phyloP scores from a whole-genome alignment of 2,329 filamentous ascomycete species.

The Monosporascus sp. region DNA sequence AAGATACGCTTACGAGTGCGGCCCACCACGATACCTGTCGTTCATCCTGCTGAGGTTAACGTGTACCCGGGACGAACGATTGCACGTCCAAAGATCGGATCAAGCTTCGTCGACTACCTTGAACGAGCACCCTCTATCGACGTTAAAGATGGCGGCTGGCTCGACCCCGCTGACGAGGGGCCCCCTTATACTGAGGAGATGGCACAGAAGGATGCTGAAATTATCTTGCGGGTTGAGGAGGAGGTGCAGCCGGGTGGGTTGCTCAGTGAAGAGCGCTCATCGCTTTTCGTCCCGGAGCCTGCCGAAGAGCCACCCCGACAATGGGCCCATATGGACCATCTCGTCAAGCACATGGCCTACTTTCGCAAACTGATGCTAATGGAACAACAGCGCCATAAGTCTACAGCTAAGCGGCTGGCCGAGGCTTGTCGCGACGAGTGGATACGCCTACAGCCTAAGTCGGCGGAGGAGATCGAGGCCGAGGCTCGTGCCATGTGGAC shows the following conservation, averaged over 20 bases:
- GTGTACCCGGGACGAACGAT: constrained; percentile 31
- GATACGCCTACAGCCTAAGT: constrained; percentile 67
- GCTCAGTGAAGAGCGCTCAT: constrained; percentile 65
- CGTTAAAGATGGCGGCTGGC: constrained; percentile 52
- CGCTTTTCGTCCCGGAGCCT: constrained; percentile 66
- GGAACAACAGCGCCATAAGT: constrained; percentile 73
- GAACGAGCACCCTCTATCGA: constrained; percentile 43
- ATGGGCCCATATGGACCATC: constrained; percentile 83
- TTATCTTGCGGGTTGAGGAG: constrained; percentile 64
- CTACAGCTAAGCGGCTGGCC: constrained; percentile 73
- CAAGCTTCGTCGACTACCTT: constrained; percentile 55
- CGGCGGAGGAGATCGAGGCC: constrained; percentile 72
- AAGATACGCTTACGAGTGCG: constrained; percentile 46
- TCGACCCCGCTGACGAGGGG: constrained; percentile 50
- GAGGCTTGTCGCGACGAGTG: constrained; percentile 73
- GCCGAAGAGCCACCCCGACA: constrained; percentile 69
- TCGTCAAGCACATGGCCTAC: constrained; percentile 71
- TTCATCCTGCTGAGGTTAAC: constrained; percentile 54
- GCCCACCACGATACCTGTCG: constrained; percentile 47
- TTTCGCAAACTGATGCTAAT: constrained; percentile 75
- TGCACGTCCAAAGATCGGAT: constrained; percentile 44
- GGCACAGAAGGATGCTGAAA: constrained; percentile 61
- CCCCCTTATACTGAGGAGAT: constrained; percentile 55
- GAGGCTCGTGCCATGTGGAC: constrained; percentile 68
- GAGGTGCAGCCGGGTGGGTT: constrained; percentile 72